A percentile compares a stretch with the other conserved stretches of the same genome.
These are phyloP conservation scores for Daucus carota DNA, from an alignment of 129 eudicot genomes.

Conservation along the genomic window DNA sequence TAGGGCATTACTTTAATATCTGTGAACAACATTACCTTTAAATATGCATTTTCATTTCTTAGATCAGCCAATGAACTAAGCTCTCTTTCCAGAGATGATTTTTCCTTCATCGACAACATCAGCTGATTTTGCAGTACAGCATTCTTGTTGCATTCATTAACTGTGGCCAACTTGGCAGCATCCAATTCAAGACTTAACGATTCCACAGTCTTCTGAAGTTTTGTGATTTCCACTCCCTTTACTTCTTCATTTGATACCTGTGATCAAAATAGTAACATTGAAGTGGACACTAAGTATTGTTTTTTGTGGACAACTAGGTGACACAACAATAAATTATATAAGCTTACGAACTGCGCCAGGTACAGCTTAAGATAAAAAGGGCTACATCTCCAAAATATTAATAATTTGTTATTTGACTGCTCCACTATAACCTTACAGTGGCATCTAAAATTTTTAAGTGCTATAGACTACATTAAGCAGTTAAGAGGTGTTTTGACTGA, in stretches of 20 bases:
- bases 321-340: neutral
- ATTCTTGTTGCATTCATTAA: constrained; percentile 72
- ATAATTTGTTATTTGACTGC: neutral
- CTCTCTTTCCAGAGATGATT: constrained; percentile 66
- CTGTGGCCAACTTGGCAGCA: constrained; percentile 71
- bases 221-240: constrained; percentile 64
- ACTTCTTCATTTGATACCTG: constrained; percentile 88
- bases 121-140: constrained; percentile 59
- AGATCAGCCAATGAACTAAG: constrained; percentile 43
- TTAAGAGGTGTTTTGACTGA: neutral
- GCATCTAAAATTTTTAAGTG: too few species aligned
- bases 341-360: neutral
- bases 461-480: neutral
- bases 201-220: constrained; percentile 68
- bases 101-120: constrained; percentile 64
- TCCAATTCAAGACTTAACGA: constrained; percentile 65
- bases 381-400: neutral
- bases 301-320: neutral
- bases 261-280: constrained; percentile 11
- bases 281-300: neutral
- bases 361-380: neutral
- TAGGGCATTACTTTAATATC: neutral
- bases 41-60: constrained; percentile 57
- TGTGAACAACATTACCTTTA: constrained; percentile 42
- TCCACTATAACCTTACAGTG: neutral